Evolutionary conservation across 73 alveolate species (phyloP).

Genomic region (Blepharisma japonicum): DNA sequence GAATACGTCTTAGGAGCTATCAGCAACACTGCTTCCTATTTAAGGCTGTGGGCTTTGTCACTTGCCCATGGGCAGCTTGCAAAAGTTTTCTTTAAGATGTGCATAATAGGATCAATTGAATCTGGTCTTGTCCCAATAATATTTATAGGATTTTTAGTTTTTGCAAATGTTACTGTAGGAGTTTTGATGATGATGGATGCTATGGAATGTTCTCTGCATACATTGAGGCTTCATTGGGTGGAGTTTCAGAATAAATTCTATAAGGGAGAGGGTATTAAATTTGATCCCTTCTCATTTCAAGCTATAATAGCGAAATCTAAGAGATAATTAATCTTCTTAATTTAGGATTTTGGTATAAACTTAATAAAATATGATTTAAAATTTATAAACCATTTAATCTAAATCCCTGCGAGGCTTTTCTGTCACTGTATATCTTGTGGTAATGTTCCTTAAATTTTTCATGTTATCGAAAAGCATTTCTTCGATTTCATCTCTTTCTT

Average conservation of each 20-base stretch:
- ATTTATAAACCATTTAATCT: too few species aligned
- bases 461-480: too few species aligned
- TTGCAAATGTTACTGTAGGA: constrained; percentile 74
- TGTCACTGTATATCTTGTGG: too few species aligned
- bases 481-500: too few species aligned
- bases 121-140: constrained; percentile 58
- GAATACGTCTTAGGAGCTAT: constrained; percentile 96
- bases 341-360: too few species aligned
- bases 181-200: constrained; percentile 98
- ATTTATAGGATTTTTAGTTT: constrained; percentile 76
- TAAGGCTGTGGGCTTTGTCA: constrained; percentile 98
- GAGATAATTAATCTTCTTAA: too few species aligned
- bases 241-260: constrained; percentile 96
- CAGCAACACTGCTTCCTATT: constrained; percentile 96
- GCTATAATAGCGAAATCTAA: too few species aligned
- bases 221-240: constrained; percentile 98
- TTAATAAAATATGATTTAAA: too few species aligned
- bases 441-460: too few species aligned
- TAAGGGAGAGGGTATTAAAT: constrained; percentile 90
- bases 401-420: too few species aligned
- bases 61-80: constrained; percentile 97
- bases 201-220: constrained; percentile 96
- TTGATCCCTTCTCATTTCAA: constrained; percentile 82
- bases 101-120: constrained; percentile 72
- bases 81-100: constrained; percentile 92